phyloP scores from a whole-genome alignment of 2,329 filamentous ascomycete species.

The Trichoderma endophyticum region DNA sequence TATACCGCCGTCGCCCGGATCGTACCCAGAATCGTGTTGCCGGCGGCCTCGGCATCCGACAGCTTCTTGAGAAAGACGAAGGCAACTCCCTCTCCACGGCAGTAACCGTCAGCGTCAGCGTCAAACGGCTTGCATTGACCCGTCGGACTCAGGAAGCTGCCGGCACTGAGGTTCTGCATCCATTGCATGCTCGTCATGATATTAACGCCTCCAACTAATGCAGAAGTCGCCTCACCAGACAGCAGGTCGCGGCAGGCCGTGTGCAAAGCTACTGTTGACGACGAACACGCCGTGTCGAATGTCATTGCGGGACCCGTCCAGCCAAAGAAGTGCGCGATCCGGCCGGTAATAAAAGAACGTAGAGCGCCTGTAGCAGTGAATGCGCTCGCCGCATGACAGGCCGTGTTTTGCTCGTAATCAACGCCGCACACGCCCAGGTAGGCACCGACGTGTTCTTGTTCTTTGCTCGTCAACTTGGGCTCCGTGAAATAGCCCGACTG shows the following conservation, averaged over 20 bases:
- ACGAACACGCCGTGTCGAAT: neutral
- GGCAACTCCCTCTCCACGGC: neutral
- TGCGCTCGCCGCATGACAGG: neutral
- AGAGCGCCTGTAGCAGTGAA: neutral
- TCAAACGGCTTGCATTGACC: neutral
- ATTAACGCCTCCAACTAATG: neutral
- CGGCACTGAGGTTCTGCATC: neutral
- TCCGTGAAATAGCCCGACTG: neutral
- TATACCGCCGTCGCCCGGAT: neutral
- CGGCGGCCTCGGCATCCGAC: neutral
- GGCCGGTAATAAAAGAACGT: neutral
- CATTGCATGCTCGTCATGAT: neutral
- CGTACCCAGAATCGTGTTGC: neutral
- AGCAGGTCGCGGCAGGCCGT: neutral
- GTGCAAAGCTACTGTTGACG: neutral
- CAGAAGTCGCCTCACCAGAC: neutral
- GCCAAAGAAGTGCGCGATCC: neutral
- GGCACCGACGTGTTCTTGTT: neutral
- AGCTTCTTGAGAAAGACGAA: neutral
- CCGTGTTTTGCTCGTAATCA: neutral
- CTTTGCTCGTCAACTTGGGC: neutral
- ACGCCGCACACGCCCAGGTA: neutral
- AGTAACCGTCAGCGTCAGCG: neutral
- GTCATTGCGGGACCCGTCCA: neutral
- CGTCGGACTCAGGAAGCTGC: neutral